Evolutionary conservation across 2,329 filamentous ascomycete species (phyloP), one percentile per base, ranked within the genome.

Genomic region (Pestalotiopsis sp.): DNA sequence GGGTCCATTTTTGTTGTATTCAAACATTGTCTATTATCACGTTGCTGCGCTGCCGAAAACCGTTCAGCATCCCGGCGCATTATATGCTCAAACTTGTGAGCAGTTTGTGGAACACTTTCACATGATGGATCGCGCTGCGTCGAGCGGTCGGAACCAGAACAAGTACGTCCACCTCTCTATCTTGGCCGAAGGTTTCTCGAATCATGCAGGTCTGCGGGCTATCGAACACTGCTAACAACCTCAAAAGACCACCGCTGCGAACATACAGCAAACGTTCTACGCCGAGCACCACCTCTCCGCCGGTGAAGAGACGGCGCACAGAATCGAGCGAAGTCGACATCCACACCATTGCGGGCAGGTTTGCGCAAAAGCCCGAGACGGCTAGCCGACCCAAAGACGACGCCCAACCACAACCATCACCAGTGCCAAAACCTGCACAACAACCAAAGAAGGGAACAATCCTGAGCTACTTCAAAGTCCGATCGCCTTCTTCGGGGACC

Each of bases 241-340:
- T 49, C 61, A 52, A 5, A 36, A 64, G 61, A 39, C 61, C 61
- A 13, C 23, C 60, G 5, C 68, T 81, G 31, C 79, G 80, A 68
- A 82, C 80, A 3, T 82, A 82, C 41, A 75, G 80, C 64, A 79
- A 79, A 60, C 79, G 78, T 25, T 66, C 75, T 39, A 66, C 63
- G 6, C 73, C 74, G n/a, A 68, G 73, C n/a, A 67, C 72, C 7
- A n/a, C 67, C 38, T 74, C 76, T 45, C 75, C 74, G 3, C 20
- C 62, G 1, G 14, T 68, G 13, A 79, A 78, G 69, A 77, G 71
- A 64, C 74, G 69, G 56, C 72, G 75, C 41, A 66, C 70, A 17
- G 68, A 66, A 14, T 45, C 64, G 7, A 17, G 57, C 49, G n/a
- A 66, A 13, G 41, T 58, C 11, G 27, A 49, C 45, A 66, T 62